Base-by-base conservation (phyloP, 2,329 filamentous ascomycete genomes). In the Exophiala lecanii-corni region DNA sequence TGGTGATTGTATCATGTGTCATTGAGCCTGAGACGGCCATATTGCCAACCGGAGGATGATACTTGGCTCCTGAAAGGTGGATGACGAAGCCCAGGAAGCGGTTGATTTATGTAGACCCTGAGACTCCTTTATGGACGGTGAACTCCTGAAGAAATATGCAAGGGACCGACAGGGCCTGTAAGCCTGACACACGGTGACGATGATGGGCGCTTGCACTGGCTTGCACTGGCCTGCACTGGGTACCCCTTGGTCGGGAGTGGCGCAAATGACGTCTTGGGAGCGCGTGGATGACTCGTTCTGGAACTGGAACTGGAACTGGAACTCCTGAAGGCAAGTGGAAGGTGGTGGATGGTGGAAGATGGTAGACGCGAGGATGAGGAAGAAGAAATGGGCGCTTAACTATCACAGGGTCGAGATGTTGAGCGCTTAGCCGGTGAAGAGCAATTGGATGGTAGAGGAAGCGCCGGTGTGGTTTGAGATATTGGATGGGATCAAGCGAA, bases 71-170 rank as follows among this genome's bases (percentile, higher is more conserved):
- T 36, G n/a, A n/a, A n/a, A n/a, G n/a, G n/a, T n/a, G n/a, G n/a
- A n/a, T n/a, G n/a, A n/a, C n/a, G n/a, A n/a, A n/a, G n/a, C n/a
- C n/a, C n/a, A n/a, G n/a, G n/a, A n/a, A n/a, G n/a, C n/a, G n/a
- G n/a, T n/a, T n/a, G n/a, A n/a, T 47, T 39, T 45, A 51, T 42
- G 37, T 42, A 23, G 15, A 37, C 36, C 23, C 20, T 20, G 18
- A 21, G 9, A 13, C 20, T 37, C 37, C 33, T 30, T 36, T 30
- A 37, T 34, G 19, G 16, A 9, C 25, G 6, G 10, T 12, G 23
- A 20, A 39, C 39, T 49, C 42, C 45, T 46, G 49, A 44, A 36
- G 23, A 19, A 34, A 21, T 33, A 13, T 21, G 10, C 21, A 34
- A 35, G 15, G 25, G 42, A 43, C 36, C 35, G 38, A 34, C 26